Conservation (phyloP, 768 basidiomycete genomes). For the Pisolithus sp. region DNA sequence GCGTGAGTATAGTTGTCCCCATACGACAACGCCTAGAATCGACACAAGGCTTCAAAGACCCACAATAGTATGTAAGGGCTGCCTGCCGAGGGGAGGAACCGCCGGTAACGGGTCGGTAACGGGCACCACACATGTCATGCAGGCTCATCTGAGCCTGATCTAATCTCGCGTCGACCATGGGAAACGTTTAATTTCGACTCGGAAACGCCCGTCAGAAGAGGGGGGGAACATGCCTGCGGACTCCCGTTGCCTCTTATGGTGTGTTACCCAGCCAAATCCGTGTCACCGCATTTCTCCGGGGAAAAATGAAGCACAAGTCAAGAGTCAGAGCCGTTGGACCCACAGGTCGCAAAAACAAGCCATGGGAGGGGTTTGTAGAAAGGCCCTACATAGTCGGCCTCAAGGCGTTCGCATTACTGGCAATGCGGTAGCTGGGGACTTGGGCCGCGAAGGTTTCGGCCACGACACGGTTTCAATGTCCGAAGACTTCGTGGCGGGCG, state of each 20-base stretch:
- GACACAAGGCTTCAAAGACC: not conserved
- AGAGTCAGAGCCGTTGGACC: not conserved
- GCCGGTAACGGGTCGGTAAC: not conserved
- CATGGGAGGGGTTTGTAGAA: conserved; percentile 1
- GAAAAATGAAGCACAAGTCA: conserved; percentile 5
- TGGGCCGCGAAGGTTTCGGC: conserved; percentile 25
- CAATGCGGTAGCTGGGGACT: not conserved
- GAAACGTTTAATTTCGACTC: conserved; percentile 22
- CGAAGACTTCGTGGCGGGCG: conserved; percentile 24
- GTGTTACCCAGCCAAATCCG: conserved; percentile 10
- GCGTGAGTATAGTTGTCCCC: conserved; percentile 15
- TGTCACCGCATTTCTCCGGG: conserved; percentile 12
- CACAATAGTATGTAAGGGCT: not conserved
- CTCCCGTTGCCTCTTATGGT: conserved; percentile 21
- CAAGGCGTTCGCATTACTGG: conserved; percentile 6
- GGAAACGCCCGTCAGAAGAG: conserved; percentile 15
- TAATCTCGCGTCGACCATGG: conserved; percentile 17
- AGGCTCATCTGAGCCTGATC: conserved; percentile 9
- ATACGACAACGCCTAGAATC: too few species aligned
- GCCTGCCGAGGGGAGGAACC: conserved; percentile 3
- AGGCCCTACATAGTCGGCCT: conserved; percentile 7
- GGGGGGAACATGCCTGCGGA: conserved; percentile 14
- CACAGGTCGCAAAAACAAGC: conserved; percentile 1
- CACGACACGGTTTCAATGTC: conserved; percentile 20
- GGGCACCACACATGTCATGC: not conserved